phyloP scores from a whole-genome alignment of 1,284 basidiomycete species.

The Gastroboletus turbinatus region DNA sequence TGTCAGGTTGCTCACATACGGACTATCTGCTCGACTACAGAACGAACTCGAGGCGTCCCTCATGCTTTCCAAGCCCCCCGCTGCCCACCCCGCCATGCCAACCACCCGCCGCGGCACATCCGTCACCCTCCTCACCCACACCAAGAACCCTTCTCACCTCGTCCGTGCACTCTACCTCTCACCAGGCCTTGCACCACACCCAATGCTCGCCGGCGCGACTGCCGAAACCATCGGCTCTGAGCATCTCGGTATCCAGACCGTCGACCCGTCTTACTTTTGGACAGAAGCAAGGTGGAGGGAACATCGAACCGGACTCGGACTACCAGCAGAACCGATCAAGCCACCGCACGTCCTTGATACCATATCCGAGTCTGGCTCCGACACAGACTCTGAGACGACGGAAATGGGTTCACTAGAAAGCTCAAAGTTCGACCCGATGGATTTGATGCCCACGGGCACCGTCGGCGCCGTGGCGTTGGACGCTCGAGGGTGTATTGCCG shows the following conservation, averaged over 20 bases:
- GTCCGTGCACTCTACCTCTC: slow-evolving; percentile 68
- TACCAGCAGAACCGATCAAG: slow-evolving; percentile 63
- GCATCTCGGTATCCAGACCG: slow-evolving; percentile 53
- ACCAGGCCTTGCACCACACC: slow-evolving; percentile 59
- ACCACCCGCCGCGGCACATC: slow-evolving; percentile 60
- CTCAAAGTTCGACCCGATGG: slow-evolving; percentile 39
- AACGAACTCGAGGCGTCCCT: slow-evolving; percentile 80
- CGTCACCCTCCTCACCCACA: slow-evolving; percentile 62
- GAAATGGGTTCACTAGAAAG: slow-evolving; percentile 12
- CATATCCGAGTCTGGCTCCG: not conserved
- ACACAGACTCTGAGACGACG: slow-evolving; percentile 11
- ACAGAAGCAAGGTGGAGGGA: slow-evolving; percentile 73
- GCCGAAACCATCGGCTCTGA: slow-evolving; percentile 59
- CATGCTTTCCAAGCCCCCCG: slow-evolving; percentile 74
- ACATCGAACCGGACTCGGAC: slow-evolving; percentile 66
- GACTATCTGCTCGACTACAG: slow-evolving; percentile 34
- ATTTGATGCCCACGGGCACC: slow-evolving; percentile 71
- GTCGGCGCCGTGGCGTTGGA: slow-evolving; percentile 85
- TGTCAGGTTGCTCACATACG: not conserved
- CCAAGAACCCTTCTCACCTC: slow-evolving; percentile 74
- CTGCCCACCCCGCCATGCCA: slow-evolving; percentile 58
- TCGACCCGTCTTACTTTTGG: slow-evolving; percentile 75
- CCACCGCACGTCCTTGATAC: slow-evolving; percentile 19
- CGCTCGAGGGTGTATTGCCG: slow-evolving; percentile 65
- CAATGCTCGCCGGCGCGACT: slow-evolving; percentile 64